Evolutionary conservation across 257 asterid genomes (phyloP).

Genomic region (Leptodermis oblonga): DNA sequence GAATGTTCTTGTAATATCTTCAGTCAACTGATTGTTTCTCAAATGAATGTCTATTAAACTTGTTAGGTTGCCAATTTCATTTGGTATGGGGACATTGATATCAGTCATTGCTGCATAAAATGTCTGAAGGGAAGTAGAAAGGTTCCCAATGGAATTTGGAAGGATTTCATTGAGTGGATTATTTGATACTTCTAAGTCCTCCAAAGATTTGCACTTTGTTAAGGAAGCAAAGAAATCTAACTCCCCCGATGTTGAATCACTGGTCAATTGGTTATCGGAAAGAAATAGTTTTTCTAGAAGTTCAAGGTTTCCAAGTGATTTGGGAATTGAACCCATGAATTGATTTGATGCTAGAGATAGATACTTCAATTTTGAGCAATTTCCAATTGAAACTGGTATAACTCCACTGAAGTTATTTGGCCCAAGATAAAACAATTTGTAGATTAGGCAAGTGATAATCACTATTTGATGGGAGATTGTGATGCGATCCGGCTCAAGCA

Average conservation of each 20-base stretch:
- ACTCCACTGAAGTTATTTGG: neutral
- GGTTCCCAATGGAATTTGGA: too few species aligned
- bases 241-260: neutral
- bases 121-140: neutral
- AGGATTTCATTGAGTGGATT: neutral
- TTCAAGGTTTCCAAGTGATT: too few species aligned
- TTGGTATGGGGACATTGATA: neutral
- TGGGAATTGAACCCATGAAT: neutral
- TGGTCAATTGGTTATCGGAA: neutral
- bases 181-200: neutral
- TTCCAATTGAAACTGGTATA: neutral
- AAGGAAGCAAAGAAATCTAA: neutral
- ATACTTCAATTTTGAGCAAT: neutral
- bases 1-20: too few species aligned
- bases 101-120: too few species aligned
- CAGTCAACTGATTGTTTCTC: neutral
- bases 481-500: too few species aligned
- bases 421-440: neutral
- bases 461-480: neutral
- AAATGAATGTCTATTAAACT: neutral
- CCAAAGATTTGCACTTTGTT: neutral
- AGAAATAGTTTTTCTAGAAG: neutral
- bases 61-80: neutral
- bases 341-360: neutral
- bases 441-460: neutral